Conservation (phyloP, 2,329 filamentous ascomycete genomes). For the Fusarium chaquense region DNA sequence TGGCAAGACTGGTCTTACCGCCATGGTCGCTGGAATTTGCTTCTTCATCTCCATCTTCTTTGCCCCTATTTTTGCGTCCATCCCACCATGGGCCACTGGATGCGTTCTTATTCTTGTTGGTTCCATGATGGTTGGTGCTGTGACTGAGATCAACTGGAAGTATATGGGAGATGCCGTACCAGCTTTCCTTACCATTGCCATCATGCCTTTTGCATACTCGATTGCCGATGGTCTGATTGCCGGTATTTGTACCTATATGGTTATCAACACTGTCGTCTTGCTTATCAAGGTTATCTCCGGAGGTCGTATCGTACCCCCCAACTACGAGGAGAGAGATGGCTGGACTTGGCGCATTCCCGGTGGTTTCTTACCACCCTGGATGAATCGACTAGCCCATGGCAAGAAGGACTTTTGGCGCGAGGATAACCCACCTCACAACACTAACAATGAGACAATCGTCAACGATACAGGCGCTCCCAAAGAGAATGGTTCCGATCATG, state of each 20-base stretch:
- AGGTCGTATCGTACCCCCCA: slow-evolving; percentile 78
- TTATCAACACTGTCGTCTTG: slow-evolving; percentile 80
- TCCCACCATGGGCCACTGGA: slow-evolving; percentile 89
- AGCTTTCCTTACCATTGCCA: slow-evolving; percentile 83
- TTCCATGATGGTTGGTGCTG: slow-evolving; percentile 84
- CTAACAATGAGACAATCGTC: slow-evolving; percentile 33
- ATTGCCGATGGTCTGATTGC: slow-evolving; percentile 89
- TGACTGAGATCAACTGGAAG: slow-evolving; percentile 87
- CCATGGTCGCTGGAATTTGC: slow-evolving; percentile 81
- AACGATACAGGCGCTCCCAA: slow-evolving; percentile 28
- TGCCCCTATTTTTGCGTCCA: slow-evolving; percentile 89
- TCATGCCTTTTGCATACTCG: slow-evolving; percentile 92
- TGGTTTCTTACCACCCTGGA: slow-evolving; percentile 80
- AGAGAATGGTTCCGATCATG: slow-evolving; percentile 43
- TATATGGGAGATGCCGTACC: slow-evolving; percentile 88
- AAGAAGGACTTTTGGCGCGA: slow-evolving; percentile 80
- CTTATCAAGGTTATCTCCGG: slow-evolving; percentile 73
- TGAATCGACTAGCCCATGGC: slow-evolving; percentile 71
- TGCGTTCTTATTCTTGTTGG: slow-evolving; percentile 90
- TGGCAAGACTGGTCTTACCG: slow-evolving; percentile 85
- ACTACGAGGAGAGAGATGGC: slow-evolving; percentile 80
- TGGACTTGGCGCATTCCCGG: slow-evolving; percentile 85
- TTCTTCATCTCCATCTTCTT: slow-evolving; percentile 93
- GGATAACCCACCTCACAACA: slow-evolving; percentile 36
- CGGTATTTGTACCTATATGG: slow-evolving; percentile 80